A percentile compares a stretch with the other conserved stretches of the same genome.
Evolutionary conservation across 148 eudicot genomes (phyloP).

Genomic region (Salicornia ramosissima): DNA sequence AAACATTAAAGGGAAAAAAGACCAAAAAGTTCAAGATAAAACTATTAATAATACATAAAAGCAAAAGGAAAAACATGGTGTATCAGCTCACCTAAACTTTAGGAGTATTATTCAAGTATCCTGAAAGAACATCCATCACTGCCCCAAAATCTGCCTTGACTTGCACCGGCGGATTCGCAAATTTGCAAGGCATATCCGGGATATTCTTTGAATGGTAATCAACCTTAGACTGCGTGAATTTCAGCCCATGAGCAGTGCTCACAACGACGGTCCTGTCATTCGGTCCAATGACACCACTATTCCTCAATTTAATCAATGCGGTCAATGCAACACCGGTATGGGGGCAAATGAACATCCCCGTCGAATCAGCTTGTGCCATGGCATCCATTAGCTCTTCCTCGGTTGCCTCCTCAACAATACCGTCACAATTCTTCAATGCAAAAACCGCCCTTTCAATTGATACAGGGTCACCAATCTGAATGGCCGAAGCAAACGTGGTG

Average conservation of each 20-base stretch:
- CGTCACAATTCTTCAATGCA: constrained; percentile 61
- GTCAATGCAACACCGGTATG: constrained; percentile 94
- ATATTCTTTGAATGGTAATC: constrained; percentile 80
- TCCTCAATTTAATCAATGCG: constrained; percentile 69
- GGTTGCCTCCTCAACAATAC: constrained; percentile 93
- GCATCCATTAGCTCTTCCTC: constrained; percentile 98
- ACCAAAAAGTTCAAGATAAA: constrained; percentile 1
- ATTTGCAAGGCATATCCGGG: constrained; percentile 63
- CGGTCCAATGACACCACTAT: constrained; percentile 58
- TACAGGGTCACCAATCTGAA: constrained; percentile 96
- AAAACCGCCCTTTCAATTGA: constrained; percentile 86
- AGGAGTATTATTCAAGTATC: constrained; percentile 42
- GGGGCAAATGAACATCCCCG: constrained; percentile 97
- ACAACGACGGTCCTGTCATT: constrained; percentile 86
- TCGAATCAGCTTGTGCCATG: constrained; percentile 92
- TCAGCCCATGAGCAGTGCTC: constrained; percentile 82
- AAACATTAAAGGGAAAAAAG: neutral
- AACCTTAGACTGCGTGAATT: constrained; percentile 73
- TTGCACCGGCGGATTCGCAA: constrained; percentile 74
- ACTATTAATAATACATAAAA: neutral
- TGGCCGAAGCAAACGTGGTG: constrained; percentile 88
- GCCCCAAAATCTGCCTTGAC: constrained; percentile 89
- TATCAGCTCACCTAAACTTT: constrained; percentile 30
- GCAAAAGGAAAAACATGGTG: neutral
- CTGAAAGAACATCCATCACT: constrained; percentile 86